These are phyloP conservation scores for Punica granatum DNA, from an alignment of 345 rosid genomes.

Conservation along the genomic window DNA sequence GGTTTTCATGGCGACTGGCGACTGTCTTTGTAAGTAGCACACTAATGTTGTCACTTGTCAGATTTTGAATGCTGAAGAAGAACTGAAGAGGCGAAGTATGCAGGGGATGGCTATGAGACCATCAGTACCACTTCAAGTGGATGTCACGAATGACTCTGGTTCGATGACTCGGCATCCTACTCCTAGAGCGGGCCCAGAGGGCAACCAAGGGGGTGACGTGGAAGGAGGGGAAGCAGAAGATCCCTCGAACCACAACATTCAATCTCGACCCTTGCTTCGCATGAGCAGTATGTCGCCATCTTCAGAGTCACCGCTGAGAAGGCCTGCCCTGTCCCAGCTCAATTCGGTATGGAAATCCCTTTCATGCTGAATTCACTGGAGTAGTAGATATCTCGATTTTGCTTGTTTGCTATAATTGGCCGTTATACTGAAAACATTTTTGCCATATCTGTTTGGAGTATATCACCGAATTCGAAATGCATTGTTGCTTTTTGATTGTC, in stretches of 20 bases:
- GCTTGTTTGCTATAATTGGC: background rate
- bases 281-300: slow-evolving; percentile 81
- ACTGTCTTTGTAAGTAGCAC: too few relatives aligned
- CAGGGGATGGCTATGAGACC: slow-evolving; percentile 50
- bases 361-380: background rate
- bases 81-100: slow-evolving; percentile 54
- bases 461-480: too few relatives aligned
- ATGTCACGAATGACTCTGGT: slow-evolving; percentile 56
- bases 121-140: slow-evolving; percentile 61
- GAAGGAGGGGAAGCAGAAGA: slow-evolving; percentile 77
- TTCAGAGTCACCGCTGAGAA: slow-evolving; percentile 76
- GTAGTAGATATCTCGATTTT: background rate
- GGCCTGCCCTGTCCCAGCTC: slow-evolving; percentile 49
- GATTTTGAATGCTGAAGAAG: slow-evolving; percentile 87
- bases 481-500: too few relatives aligned
- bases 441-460: too few relatives aligned
- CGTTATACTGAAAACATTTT: too few relatives aligned
- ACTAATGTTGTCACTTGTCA: slow-evolving; percentile 13
- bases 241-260: slow-evolving; percentile 44
- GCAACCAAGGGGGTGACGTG: slow-evolving; percentile 46
- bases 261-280: slow-evolving; percentile 46
- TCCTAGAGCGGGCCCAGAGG: slow-evolving; percentile 52
- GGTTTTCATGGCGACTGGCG: background rate
- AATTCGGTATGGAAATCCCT: slow-evolving; percentile 36
- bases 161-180: slow-evolving; percentile 45